These are phyloP conservation scores for Kwoniella shivajii DNA, from an alignment of 1,284 basidiomycete genomes.

Conservation along the genomic window DNA sequence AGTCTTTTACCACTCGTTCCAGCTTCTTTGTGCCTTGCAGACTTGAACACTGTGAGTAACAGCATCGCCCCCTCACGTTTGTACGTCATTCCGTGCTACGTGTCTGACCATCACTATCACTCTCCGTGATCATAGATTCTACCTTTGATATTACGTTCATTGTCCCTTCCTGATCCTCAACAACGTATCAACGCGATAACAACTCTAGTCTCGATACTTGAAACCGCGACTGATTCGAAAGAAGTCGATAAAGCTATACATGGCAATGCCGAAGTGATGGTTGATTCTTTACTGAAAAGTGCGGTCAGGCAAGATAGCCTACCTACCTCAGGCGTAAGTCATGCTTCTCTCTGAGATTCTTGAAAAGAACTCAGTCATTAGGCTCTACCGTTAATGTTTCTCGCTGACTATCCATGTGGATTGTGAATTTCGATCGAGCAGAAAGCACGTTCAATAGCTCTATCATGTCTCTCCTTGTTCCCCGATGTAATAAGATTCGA, in stretches of 20 bases:
- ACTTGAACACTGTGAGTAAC: slow-evolving; percentile 66
- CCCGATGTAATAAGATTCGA: slow-evolving; percentile 77
- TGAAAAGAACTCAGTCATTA: no score
- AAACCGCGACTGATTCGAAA: slow-evolving; percentile 58
- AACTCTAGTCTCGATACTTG: slow-evolving; percentile 71
- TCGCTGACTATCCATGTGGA: background rate
- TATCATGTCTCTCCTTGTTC: slow-evolving; percentile 71
- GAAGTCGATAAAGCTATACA: slow-evolving; percentile 59
- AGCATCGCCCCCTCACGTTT: background rate
- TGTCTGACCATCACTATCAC: background rate
- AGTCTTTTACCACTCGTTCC: slow-evolving; percentile 80
- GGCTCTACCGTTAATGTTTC: background rate
- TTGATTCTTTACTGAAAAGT: slow-evolving; percentile 71
- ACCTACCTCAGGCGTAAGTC: slow-evolving; percentile 38
- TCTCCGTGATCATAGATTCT: slow-evolving; percentile 64
- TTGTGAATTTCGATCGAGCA: slow-evolving; percentile 45
- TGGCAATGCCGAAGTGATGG: slow-evolving; percentile 69
- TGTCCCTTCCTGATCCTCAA: slow-evolving; percentile 71
- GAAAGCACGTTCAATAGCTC: slow-evolving; percentile 72
- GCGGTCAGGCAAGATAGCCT: slow-evolving; percentile 28
- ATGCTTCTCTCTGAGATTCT: no score
- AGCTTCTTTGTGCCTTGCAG: slow-evolving; percentile 66
- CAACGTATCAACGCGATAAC: slow-evolving; percentile 80
- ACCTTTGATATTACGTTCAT: slow-evolving; percentile 81
- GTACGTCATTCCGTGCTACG: slow-evolving; percentile 4